phyloP scores from a whole-genome alignment of 306 rosid genomes.

The Quercus cerris region DNA sequence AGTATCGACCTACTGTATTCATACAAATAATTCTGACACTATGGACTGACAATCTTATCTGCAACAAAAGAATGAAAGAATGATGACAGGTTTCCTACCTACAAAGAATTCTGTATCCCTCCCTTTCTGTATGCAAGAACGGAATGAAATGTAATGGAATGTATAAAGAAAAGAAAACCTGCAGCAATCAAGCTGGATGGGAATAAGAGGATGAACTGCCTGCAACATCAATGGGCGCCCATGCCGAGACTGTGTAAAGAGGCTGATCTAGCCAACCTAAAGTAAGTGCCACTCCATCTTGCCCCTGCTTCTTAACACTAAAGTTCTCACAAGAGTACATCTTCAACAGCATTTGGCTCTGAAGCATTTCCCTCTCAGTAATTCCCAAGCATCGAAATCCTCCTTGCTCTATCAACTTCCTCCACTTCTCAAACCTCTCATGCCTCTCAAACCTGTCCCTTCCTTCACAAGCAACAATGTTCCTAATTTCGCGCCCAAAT shows the following conservation, averaged over 20 bases:
- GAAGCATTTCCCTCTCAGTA: constrained; percentile 57
- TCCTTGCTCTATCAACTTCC: constrained; percentile 74
- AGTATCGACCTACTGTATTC: constrained; percentile 29
- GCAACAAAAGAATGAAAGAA: constrained; percentile 88
- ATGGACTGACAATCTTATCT: constrained; percentile 44
- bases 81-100: constrained; percentile 48
- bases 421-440: constrained; percentile 71
- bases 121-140: constrained; percentile 31
- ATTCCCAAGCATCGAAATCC: constrained; percentile 57
- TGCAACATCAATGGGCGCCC: constrained; percentile 64
- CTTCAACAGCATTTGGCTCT: constrained; percentile 69
- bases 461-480: constrained; percentile 85
- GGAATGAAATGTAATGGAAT: constrained; percentile 12
- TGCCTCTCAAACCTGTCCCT: constrained; percentile 86
- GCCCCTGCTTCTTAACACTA: constrained; percentile 49
- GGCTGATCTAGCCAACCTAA: constrained; percentile 76
- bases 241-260: constrained; percentile 78
- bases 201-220: constrained; percentile 70
- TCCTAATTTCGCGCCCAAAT: constrained; percentile 78
- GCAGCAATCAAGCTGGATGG: constrained; percentile 43
- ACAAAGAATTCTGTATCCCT: constrained; percentile 58
- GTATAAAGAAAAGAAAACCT: constrained; percentile 21
- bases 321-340: constrained; percentile 62
- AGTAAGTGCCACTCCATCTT: constrained; percentile 47
- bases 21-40: constrained; percentile 43